Evolutionary conservation across 306 rosid genomes (phyloP).

Genomic region (Citrullus amarus): DNA sequence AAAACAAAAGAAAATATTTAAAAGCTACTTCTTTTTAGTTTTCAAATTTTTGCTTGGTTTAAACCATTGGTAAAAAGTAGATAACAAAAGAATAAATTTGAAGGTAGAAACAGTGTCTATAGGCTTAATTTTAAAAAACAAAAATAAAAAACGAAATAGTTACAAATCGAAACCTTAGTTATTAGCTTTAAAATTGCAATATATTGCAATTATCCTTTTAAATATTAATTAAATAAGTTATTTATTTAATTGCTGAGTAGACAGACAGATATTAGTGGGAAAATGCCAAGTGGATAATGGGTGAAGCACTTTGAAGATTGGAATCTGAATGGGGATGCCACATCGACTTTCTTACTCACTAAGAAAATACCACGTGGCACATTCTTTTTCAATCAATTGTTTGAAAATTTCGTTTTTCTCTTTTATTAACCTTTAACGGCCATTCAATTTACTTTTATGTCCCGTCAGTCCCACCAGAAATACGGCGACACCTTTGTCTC

Average conservation of each 20-base stretch:
- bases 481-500: neutral
- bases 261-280: neutral
- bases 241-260: neutral
- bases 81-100: too few species aligned
- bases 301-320: neutral
- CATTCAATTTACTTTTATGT: neutral
- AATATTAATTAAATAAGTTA: neutral
- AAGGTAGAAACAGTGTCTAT: too few species aligned
- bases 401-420: neutral
- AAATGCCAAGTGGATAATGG: conserved; percentile 3
- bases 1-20: too few species aligned
- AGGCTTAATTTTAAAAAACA: too few species aligned
- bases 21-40: too few species aligned
- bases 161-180: too few species aligned
- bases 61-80: too few species aligned
- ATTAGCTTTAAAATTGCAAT: too few species aligned
- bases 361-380: conserved; percentile 16
- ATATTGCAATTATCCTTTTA: too few species aligned
- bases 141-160: too few species aligned
- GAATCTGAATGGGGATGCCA: conserved; percentile 9
- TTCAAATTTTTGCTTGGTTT: too few species aligned
- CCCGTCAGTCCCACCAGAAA: neutral
- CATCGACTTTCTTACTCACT: conserved; percentile 6
- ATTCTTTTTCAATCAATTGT: neutral
- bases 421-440: neutral